Percentiles rank a stretch among this genome's conserved stretches.
Conservation (phyloP, 2,329 filamentous ascomycete genomes). For the Penicillium thymicola region DNA sequence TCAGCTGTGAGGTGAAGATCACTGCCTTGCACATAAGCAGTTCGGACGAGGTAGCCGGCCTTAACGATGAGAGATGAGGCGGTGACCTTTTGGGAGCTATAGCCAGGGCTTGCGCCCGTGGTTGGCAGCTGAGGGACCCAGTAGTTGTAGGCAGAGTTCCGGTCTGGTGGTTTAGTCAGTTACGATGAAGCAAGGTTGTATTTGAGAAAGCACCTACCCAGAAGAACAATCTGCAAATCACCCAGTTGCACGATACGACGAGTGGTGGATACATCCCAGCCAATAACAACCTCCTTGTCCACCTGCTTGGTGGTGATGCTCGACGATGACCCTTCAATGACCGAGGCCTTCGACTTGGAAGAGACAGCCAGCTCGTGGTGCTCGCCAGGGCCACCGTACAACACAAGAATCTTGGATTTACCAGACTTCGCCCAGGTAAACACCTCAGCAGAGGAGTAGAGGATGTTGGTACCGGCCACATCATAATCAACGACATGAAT, state of each 20-base stretch:
- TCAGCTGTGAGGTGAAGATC: conserved; percentile 65
- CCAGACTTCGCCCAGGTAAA: conserved; percentile 58
- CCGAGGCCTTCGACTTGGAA: conserved; percentile 23
- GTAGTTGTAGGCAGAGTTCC: conserved; percentile 46
- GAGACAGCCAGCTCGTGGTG: conserved; percentile 43
- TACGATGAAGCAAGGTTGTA: neutral
- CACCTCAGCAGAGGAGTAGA: conserved; percentile 46
- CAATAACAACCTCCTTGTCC: conserved; percentile 34
- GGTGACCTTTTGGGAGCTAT: conserved; percentile 28
- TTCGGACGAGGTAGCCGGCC: conserved; percentile 44
- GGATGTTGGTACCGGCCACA: conserved; percentile 38
- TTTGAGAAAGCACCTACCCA: conserved; percentile 37
- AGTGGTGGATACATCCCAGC: conserved; percentile 56
- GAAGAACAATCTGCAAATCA: conserved; percentile 54
- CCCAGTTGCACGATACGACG: conserved; percentile 40
- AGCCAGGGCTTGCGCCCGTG: conserved; percentile 28
- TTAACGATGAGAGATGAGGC: conserved; percentile 42
- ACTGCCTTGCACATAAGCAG: conserved; percentile 53
- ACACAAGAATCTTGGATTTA: conserved; percentile 49
- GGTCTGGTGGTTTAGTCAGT: conserved; percentile 45
- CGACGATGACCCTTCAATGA: conserved; percentile 34
- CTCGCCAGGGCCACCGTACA: conserved; percentile 41
- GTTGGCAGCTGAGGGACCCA: conserved; percentile 42
- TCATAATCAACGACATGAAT: conserved; percentile 44
- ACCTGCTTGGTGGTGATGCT: conserved; percentile 31